Evolutionary conservation across 169 alveolate species (phyloP).

Genomic region (Sarcocystis neurona): DNA sequence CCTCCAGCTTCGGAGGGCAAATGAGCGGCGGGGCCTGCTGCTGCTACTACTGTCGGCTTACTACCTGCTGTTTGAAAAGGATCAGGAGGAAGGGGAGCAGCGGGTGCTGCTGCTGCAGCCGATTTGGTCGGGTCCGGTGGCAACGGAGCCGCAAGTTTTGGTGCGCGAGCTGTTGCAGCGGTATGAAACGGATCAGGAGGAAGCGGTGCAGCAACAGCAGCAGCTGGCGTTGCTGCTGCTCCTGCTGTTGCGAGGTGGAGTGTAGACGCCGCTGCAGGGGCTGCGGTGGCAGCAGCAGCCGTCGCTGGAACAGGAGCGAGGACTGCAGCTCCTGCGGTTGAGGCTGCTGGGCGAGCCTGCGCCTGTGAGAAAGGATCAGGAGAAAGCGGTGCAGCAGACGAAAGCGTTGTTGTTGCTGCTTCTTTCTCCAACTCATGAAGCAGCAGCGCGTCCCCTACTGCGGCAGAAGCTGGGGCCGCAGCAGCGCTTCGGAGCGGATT

Average conservation of each 20-base stretch:
- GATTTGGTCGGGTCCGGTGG: constrained; percentile 4
- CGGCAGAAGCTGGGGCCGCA: too few species aligned
- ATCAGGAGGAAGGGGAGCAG: constrained; percentile 28
- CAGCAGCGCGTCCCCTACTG: too few species aligned
- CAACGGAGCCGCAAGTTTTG: too few species aligned
- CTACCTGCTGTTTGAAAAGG: too few species aligned
- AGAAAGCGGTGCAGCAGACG: neutral
- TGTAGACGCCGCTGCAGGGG: neutral
- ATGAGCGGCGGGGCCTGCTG: too few species aligned
- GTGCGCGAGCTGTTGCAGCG: neutral
- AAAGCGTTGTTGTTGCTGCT: too few species aligned
- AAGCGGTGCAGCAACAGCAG: neutral
- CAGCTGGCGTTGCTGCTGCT: neutral
- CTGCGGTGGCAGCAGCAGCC: neutral
- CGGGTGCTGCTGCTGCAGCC: neutral
- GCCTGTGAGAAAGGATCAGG: too few species aligned
- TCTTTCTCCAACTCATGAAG: too few species aligned
- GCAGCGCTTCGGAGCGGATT: too few species aligned
- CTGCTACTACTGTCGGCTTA: too few species aligned
- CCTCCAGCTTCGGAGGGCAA: too few species aligned
- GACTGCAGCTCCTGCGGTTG: neutral
- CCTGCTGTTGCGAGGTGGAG: too few species aligned
- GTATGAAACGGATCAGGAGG: constrained; percentile 1
- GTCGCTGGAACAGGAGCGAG: neutral
- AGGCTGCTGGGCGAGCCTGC: neutral